These are phyloP conservation scores for Pichia nakasei DNA, from an alignment of 805 yeast genomes.

Conservation along the genomic window DNA sequence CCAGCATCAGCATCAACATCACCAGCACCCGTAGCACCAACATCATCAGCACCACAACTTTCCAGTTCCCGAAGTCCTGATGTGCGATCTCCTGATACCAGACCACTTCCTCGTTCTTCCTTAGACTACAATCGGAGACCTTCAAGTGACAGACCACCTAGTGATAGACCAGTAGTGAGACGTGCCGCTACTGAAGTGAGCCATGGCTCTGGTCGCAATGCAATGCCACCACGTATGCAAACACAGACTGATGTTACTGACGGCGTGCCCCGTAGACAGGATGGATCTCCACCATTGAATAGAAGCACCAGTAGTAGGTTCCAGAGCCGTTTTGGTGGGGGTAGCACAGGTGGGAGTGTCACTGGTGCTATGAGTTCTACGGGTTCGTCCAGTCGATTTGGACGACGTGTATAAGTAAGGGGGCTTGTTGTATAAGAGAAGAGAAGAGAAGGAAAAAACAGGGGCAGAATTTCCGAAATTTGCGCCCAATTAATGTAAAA, in stretches of 20 bases:
- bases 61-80: too few relatives aligned
- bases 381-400: neutral
- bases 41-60: too few relatives aligned
- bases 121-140: neutral
- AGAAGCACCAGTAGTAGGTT: neutral
- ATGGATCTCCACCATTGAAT: neutral
- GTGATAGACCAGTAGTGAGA: neutral
- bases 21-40: too few relatives aligned
- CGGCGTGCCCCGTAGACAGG: too few relatives aligned
- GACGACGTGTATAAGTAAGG: neutral
- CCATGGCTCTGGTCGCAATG: too few relatives aligned
- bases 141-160: too few relatives aligned
- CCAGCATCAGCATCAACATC: too few relatives aligned
- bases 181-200: neutral
- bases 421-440: too few relatives aligned
- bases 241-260: too few relatives aligned
- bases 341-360: neutral
- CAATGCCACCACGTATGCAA: too few relatives aligned
- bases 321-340: neutral
- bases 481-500: neutral
- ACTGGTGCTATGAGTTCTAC: neutral
- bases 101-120: too few relatives aligned
- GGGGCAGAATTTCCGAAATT: neutral
- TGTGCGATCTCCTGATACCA: too few relatives aligned
- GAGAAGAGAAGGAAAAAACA: slow-evolving; percentile 4